These are phyloP conservation scores for Dactylellina haptotyla DNA, from an alignment of 2,329 filamentous ascomycete genomes.

Conservation along the genomic window DNA sequence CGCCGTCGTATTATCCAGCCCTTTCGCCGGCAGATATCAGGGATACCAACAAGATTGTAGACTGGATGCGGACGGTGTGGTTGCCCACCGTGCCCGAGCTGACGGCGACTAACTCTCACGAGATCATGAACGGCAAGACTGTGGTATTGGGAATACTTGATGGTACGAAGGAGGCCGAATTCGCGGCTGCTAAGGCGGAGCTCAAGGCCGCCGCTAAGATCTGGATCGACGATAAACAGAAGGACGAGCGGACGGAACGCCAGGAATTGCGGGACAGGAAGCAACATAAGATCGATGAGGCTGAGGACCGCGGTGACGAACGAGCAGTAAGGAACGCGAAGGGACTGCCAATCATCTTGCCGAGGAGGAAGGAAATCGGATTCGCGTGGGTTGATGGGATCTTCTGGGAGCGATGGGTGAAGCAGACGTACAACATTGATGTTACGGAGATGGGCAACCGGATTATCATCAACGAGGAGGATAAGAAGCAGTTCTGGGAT, in stretches of 20 bases:
- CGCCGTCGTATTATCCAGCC: slow-evolving; percentile 88
- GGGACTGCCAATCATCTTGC: slow-evolving; percentile 89
- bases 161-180: slow-evolving; percentile 80
- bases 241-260: slow-evolving; percentile 89
- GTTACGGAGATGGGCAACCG: slow-evolving; percentile 83
- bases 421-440: slow-evolving; percentile 92
- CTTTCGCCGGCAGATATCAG: slow-evolving; percentile 92
- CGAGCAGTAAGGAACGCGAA: slow-evolving; percentile 87
- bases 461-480: slow-evolving; percentile 96
- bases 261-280: slow-evolving; percentile 94
- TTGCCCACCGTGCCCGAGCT: slow-evolving; percentile 94
- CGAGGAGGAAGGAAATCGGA: slow-evolving; percentile 85
- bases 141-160: slow-evolving; percentile 93
- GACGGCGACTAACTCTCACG: slow-evolving; percentile 86
- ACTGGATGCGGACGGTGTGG: slow-evolving; percentile 98
- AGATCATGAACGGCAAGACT: slow-evolving; percentile 93
- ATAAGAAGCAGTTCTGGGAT: slow-evolving; percentile 97
- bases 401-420: slow-evolving; percentile 97
- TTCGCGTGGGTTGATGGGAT: slow-evolving; percentile 98
- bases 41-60: slow-evolving; percentile 79
- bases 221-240: slow-evolving; percentile 97
- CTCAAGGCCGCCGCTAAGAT: slow-evolving; percentile 95
- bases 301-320: slow-evolving; percentile 90
- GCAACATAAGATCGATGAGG: slow-evolving; percentile 94
- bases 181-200: slow-evolving; percentile 80